Percentiles rank a stretch among this genome's conserved stretches.
phyloP scores from a whole-genome alignment of 116 monocot species.

The Phalaenopsis hybrid region DNA sequence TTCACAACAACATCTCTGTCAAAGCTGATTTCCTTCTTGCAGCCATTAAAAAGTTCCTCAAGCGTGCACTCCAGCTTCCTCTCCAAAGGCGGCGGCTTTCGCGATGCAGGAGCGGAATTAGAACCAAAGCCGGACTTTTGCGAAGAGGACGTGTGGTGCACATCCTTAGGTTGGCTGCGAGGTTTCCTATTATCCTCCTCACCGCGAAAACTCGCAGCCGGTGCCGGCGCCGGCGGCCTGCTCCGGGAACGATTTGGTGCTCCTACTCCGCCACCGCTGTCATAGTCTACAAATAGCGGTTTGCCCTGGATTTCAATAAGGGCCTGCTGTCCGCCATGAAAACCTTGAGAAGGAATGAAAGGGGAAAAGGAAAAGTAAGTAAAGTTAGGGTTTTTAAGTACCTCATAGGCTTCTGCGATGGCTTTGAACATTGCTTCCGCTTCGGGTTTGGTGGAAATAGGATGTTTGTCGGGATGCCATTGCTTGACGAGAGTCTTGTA shows the following conservation, averaged over 20 bases:
- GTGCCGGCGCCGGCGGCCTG: neutral
- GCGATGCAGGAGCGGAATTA: constrained; percentile 18
- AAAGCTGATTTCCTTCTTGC: constrained; percentile 70
- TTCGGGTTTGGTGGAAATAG: constrained; percentile 62
- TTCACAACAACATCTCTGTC: constrained; percentile 48
- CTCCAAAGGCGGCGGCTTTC: constrained; percentile 76
- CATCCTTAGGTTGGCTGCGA: constrained; percentile 12
- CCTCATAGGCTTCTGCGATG: constrained; percentile 90
- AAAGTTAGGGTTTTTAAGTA: constrained; percentile 3
- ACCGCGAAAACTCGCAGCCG: constrained; percentile 1
- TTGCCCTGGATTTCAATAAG: constrained; percentile 32
- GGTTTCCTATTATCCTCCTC: constrained; percentile 8
- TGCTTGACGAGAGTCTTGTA: constrained; percentile 70
- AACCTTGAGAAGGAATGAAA: neutral
- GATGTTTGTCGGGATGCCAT: constrained; percentile 99
- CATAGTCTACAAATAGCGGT: constrained; percentile 17
- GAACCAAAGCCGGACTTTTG: constrained; percentile 6
- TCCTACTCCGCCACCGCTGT: constrained; percentile 9
- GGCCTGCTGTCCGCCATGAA: constrained; percentile 17
- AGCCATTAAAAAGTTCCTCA: constrained; percentile 85
- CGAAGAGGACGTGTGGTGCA: neutral
- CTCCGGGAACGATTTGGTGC: constrained; percentile 1
- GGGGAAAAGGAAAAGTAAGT: neutral
- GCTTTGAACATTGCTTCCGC: constrained; percentile 89
- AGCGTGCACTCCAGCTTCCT: constrained; percentile 85